Percentiles rank a stretch among this genome's conserved stretches.
Evolutionary conservation across 2,329 filamentous ascomycete genomes (phyloP).

Genomic region (Rhinocladiella mackenziei): DNA sequence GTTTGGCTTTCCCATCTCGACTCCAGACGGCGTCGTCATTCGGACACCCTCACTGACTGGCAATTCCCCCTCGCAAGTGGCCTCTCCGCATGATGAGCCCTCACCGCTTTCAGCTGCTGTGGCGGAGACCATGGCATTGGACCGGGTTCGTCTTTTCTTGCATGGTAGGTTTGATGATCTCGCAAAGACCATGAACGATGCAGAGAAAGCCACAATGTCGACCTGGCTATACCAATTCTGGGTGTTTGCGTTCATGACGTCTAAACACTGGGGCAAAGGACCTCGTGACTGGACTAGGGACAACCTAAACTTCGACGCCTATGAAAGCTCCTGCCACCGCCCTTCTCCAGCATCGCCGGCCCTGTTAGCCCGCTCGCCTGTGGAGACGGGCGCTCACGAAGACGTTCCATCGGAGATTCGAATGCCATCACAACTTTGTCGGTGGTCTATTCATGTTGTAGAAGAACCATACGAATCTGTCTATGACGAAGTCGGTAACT

Average conservation of each 20-base stretch:
- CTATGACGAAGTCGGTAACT: neutral
- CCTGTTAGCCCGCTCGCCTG: neutral
- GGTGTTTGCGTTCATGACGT: constrained; percentile 16
- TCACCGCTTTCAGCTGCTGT: neutral
- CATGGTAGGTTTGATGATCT: constrained; percentile 3
- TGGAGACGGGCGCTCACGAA: neutral
- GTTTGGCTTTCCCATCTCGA: neutral
- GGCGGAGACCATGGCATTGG: neutral
- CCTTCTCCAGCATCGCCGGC: neutral
- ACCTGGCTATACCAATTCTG: constrained; percentile 21
- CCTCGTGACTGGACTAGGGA: constrained; percentile 6
- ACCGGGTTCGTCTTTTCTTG: neutral
- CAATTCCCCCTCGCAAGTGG: neutral
- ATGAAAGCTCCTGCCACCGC: neutral
- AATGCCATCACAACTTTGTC: constrained; percentile 8
- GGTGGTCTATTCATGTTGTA: constrained; percentile 15
- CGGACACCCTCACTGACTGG: neutral
- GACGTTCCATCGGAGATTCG: neutral
- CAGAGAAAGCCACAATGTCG: constrained; percentile 5
- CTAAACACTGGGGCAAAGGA: constrained; percentile 18
- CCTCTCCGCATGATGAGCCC: neutral
- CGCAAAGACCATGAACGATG: neutral
- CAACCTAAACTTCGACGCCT: neutral
- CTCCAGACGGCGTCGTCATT: neutral
- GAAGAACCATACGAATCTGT: constrained; percentile 3